Evolutionary conservation across 2,329 filamentous ascomycete species (phyloP).

Genomic region (Intubia oerlemansii): DNA sequence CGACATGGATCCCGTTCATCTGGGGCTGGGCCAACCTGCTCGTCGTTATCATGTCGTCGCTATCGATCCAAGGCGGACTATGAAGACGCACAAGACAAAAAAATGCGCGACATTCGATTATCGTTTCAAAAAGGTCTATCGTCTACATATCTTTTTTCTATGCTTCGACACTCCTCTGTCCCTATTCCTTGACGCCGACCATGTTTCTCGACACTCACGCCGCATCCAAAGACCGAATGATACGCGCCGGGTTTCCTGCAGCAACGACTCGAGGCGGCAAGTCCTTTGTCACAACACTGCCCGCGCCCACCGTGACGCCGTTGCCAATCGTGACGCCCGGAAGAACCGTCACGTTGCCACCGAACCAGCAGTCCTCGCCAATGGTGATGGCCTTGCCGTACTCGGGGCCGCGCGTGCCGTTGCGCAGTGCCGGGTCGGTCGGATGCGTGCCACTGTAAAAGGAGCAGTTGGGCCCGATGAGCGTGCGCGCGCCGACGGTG

Average conservation of each 20-base stretch:
- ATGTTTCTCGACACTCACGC: too few relatives aligned
- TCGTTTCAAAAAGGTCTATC: background rate
- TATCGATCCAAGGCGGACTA: constrained; percentile 78
- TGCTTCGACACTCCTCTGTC: background rate
- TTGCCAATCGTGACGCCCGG: constrained; percentile 61
- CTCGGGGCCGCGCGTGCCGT: constrained; percentile 59
- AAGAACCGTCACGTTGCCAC: constrained; percentile 47
- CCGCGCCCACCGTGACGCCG: constrained; percentile 56
- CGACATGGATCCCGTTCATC: constrained; percentile 79
- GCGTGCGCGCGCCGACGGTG: constrained; percentile 52
- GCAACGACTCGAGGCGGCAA: constrained; percentile 41
- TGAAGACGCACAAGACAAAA: constrained; percentile 17
- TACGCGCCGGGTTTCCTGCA: constrained; percentile 47
- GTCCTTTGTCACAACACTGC: constrained; percentile 64
- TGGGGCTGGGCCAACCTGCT: constrained; percentile 76
- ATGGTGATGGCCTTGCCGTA: constrained; percentile 50
- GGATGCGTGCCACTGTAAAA: constrained; percentile 62
- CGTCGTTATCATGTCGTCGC: constrained; percentile 66
- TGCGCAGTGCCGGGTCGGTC: constrained; percentile 49
- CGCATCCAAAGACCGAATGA: too few relatives aligned
- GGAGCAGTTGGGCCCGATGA: constrained; percentile 59
- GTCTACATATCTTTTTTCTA: background rate
- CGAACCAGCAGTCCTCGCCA: constrained; percentile 66
- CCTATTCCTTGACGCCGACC: background rate
- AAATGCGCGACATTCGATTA: too few relatives aligned